Evolutionary conservation across 257 asterid genomes (phyloP).

Genomic region (Capsicum baccatum): DNA sequence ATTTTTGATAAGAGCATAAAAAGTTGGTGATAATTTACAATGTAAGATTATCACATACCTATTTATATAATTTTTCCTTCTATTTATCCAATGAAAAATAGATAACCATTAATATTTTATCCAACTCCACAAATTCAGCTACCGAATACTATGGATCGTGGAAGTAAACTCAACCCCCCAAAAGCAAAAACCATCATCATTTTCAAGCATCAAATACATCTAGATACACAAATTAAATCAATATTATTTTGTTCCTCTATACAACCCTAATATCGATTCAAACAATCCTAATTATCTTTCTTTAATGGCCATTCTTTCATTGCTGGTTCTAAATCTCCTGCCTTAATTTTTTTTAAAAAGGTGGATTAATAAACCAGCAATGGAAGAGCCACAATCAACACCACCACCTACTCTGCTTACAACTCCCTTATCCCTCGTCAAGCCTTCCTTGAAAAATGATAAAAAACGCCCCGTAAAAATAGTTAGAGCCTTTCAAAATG

Average conservation of each 20-base stretch:
- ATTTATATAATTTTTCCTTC: too few relatives aligned
- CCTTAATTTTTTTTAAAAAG: not conserved
- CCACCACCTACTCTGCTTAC: constrained; percentile 44
- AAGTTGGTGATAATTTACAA: too few relatives aligned
- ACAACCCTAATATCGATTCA: constrained; percentile 11
- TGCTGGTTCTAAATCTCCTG: constrained; percentile 36
- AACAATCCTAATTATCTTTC: not conserved
- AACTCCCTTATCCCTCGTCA: constrained; percentile 53
- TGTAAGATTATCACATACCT: too few relatives aligned
- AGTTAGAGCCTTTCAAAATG: constrained; percentile 65
- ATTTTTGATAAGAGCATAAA: too few relatives aligned
- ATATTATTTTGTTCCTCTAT: not conserved
- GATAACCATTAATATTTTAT: not conserved
- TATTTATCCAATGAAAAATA: not conserved
- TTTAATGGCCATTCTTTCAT: constrained; percentile 42
- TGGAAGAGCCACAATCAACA: constrained; percentile 67
- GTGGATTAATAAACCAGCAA: constrained; percentile 46
- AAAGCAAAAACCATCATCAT: not conserved
- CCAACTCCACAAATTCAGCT: constrained; percentile 25
- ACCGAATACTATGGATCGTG: not conserved
- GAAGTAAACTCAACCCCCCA: not conserved
- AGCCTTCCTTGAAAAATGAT: constrained; percentile 57
- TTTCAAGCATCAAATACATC: not conserved
- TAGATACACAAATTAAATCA: not conserved
- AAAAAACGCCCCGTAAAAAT: constrained; percentile 42